Evolutionary conservation across 345 rosid species (phyloP), one percentile per base, ranked within the genome.

Genomic region (Diplotaxis tenuifolia): DNA sequence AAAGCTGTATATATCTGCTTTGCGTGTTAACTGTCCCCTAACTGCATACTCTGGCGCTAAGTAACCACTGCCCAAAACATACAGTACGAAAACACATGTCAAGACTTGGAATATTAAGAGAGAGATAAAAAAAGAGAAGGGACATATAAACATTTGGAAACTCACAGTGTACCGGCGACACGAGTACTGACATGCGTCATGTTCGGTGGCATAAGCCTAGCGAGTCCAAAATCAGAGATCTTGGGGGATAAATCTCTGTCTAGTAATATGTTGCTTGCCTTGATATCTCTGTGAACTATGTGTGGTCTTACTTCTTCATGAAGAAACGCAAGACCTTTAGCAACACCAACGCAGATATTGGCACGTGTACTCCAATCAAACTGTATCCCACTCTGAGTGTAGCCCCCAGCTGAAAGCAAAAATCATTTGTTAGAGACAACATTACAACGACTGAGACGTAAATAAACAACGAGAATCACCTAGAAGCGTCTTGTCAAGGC

Each of bases 21-120:
- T 95, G 18, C 90, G 83, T 0, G 97, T 95, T 80, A 95, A 68
- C 54, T 85, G 96, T 50, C 99, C 99, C 75, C 93, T 81, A 66
- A 95, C 87, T 8, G 99, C 99, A 77, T 95, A 95, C 78, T 95
- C 99, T 6, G 99, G 99, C 47, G 99, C 99, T 70, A 91, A 82
- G 75, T 95, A 95, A 67, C 99, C 97, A 82, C 99, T 95, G 71
- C 65, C 69, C 49, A 74, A 15, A 59, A 53, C 38, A 76, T 22
- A 68, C 7, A n/a, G n/a, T n/a, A n/a, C n/a, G 38, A 42, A 52
- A 25, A 78, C 16, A 54, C 27, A 73, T 58, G 49, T 65, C 19
- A 63, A 57, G 45, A 57, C 75, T 27, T 71, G 45, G 22, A 65
- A 7, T 14, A 23, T 49, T 18, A 25, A 47, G 45, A n/a, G 4